Evolutionary conservation across 2,329 filamentous ascomycete genomes (phyloP).

Genomic region (Stenocarpella maydis): DNA sequence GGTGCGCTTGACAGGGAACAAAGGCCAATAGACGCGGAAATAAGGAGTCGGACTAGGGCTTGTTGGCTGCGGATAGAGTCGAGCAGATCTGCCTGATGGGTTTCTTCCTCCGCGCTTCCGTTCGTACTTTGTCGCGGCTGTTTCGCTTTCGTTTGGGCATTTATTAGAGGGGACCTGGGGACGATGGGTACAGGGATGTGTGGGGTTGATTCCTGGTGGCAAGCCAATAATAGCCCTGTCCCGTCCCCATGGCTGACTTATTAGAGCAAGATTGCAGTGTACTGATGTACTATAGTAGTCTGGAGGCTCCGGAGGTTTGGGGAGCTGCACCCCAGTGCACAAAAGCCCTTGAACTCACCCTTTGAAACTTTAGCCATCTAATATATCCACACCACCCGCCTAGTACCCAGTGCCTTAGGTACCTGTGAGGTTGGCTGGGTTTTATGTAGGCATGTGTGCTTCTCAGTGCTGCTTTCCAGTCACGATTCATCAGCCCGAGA

Average conservation of each 20-base stretch:
- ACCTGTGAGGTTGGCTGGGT: too few relatives aligned
- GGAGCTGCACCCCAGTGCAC: too few relatives aligned
- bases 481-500: background rate
- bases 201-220: conserved; percentile 16
- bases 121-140: background rate
- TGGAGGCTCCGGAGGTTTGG: too few relatives aligned
- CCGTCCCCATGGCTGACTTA: background rate
- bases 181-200: conserved; percentile 11
- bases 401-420: too few relatives aligned
- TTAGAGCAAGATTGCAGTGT: background rate
- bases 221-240: conserved; percentile 26
- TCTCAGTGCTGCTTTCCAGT: background rate
- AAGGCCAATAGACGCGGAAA: background rate
- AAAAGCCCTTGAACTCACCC: background rate
- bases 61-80: conserved; percentile 1
- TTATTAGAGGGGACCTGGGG: background rate
- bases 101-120: background rate
- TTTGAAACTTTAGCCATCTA: too few relatives aligned
- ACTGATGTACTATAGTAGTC: too few relatives aligned
- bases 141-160: conserved; percentile 18
- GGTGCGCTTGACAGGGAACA: conserved; percentile 21
- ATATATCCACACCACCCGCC: too few relatives aligned
- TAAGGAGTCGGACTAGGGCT: too few relatives aligned
- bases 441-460: background rate
- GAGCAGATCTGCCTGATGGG: background rate